Evolutionary conservation across 441 rosid species (phyloP), one percentile per base, ranked within the genome.

Genomic region (Melastoma candidum): DNA sequence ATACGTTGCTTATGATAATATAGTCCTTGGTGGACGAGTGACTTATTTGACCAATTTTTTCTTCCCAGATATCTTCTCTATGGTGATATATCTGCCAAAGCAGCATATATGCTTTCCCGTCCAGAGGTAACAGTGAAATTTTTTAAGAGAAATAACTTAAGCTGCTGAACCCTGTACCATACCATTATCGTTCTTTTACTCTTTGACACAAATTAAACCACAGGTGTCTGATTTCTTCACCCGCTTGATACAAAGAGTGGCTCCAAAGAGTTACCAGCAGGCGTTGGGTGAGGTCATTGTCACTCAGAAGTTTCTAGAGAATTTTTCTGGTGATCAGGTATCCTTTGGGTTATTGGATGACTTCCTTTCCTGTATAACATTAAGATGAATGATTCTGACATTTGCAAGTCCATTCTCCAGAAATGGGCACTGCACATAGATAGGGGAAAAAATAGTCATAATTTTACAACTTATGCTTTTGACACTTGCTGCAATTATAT

Each of bases 271-370:
- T 78, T 93, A 86, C 60, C 83, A 84, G 65, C 98, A 93, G 76
- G 97, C 97, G 56, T 74, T 77, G 56, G 95, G 67, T 57, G 97
- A 93, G 76, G 98, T 93, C 71, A 67, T 63, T 46, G 95, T 93
- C 59, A 93, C 97, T 29, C 66, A 62, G 58, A 93, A 93, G 54
- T 93, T 93, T 62, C 77, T 93, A 14, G 95, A 89, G 74, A 93
- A 93, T 76, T 93, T 92, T 63, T 84, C 74, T 12, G 98, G 95
- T 48, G 97, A 93, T 77, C 98, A 93, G 95, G 98, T 92, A 72
- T 22, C 14, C 48, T 39, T 60, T 56, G 12, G 61, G 27, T 56
- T 7, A 22, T 48, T 57, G 46, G 44, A 52, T 36, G 41, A 36
- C 8, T 36, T 36, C 1, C 41, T 36, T 3, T 29, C 36, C 8